Evolutionary conservation across 345 rosid genomes (phyloP).

Genomic region (Murraya paniculata): DNA sequence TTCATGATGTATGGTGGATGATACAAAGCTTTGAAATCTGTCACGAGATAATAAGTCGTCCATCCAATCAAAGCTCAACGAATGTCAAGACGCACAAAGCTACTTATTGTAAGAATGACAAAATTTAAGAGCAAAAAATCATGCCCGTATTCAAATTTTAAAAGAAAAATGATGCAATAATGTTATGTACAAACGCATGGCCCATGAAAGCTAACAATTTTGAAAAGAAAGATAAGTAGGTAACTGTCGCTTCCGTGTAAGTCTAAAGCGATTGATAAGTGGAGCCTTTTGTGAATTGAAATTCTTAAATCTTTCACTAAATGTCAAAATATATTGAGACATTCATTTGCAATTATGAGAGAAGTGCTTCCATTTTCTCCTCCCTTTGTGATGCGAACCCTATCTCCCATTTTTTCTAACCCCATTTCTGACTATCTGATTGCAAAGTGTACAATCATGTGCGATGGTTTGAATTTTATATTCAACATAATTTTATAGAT

Average conservation of each 20-base stretch:
- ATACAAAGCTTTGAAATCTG: too few species aligned
- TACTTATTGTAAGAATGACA: not conserved
- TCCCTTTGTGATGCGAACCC: not conserved
- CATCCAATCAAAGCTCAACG: too few species aligned
- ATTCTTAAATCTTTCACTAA: not conserved
- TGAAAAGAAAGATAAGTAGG: not conserved
- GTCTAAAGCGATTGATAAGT: not conserved
- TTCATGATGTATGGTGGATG: too few species aligned
- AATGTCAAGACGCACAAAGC: too few species aligned
- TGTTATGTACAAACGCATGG: slow-evolving; percentile 9
- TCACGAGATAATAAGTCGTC: too few species aligned
- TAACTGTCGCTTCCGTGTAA: not conserved
- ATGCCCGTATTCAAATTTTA: not conserved
- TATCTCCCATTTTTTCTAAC: not conserved
- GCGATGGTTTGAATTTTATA: not conserved
- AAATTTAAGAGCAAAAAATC: not conserved
- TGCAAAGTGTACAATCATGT: not conserved
- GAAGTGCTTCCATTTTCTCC: not conserved
- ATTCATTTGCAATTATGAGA: not conserved
- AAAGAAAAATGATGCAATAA: not conserved
- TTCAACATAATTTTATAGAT: too few species aligned
- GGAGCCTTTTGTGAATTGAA: not conserved
- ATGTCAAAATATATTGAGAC: not conserved
- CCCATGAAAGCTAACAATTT: slow-evolving; percentile 2
- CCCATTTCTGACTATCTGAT: not conserved